A percentile compares a stretch with the other conserved stretches of the same genome.
Evolutionary conservation across 2,329 filamentous ascomycete genomes (phyloP).

Genomic region (Colletotrichum musae): DNA sequence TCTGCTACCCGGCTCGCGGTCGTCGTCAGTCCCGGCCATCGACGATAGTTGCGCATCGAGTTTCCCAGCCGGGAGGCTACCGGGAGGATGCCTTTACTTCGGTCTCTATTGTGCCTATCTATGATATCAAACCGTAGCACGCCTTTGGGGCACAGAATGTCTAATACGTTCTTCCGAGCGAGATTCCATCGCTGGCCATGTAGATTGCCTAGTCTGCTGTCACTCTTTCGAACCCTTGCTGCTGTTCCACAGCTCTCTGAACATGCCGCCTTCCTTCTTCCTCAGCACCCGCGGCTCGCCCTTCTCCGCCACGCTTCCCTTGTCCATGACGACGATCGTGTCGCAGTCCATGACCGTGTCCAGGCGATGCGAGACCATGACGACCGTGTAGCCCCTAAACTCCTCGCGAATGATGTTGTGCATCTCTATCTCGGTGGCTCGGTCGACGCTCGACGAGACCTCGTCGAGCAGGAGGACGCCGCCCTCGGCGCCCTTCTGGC

Average conservation of each 20-base stretch:
- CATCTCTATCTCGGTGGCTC: constrained; percentile 51
- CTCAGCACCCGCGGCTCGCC: constrained; percentile 20
- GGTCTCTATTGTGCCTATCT: too few species aligned
- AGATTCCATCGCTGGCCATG: too few species aligned
- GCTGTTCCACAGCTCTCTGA: constrained; percentile 30
- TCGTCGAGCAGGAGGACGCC: constrained; percentile 53
- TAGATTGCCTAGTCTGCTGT: neutral
- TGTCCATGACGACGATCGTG: constrained; percentile 59
- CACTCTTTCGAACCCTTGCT: constrained; percentile 15
- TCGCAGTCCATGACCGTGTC: constrained; percentile 64
- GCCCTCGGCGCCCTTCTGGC: constrained; percentile 9
- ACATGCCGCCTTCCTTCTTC: constrained; percentile 12
- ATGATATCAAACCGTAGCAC: too few species aligned
- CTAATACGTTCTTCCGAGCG: too few species aligned
- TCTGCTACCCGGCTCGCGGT: too few species aligned
- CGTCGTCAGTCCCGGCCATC: too few species aligned
- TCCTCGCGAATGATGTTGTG: constrained; percentile 49
- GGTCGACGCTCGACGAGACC: constrained; percentile 51
- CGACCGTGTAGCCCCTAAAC: constrained; percentile 61
- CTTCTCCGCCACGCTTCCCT: constrained; percentile 56
- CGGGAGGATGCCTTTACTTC: too few species aligned
- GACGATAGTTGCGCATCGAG: too few species aligned
- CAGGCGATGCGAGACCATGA: constrained; percentile 56
- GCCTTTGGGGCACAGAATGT: too few species aligned
- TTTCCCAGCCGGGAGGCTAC: too few species aligned